Conservation (phyloP, 805 yeast genomes). For the Trichomonascus vanleenenianus region DNA sequence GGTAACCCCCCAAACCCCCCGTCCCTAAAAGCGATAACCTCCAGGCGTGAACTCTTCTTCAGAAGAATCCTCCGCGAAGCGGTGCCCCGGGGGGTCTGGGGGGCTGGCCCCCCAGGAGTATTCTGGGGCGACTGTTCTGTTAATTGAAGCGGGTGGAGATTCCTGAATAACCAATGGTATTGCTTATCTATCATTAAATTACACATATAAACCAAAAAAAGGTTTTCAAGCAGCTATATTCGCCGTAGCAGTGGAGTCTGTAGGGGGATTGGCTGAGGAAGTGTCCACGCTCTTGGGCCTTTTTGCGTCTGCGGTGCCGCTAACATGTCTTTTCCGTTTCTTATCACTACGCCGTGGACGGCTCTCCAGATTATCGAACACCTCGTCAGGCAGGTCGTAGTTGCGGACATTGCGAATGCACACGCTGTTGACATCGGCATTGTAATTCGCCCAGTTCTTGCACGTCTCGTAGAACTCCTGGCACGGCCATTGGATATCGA, state of each 20-base stretch:
- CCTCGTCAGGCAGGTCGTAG: conserved; percentile 76
- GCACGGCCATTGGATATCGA: conserved; percentile 86
- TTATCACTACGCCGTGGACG: conserved; percentile 59
- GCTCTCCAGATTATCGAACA: conserved; percentile 68
- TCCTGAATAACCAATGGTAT: no score
- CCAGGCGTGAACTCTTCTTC: no score
- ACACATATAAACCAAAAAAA: background rate
- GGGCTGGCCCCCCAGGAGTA: no score
- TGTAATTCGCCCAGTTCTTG: conserved; percentile 61
- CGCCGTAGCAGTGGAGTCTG: no score
- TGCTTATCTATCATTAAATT: conserved; percentile 1
- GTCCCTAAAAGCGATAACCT: no score
- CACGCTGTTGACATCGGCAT: conserved; percentile 51
- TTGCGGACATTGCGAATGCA: conserved; percentile 63
- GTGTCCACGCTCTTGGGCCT: conserved; percentile 10
- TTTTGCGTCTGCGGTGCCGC: conserved; percentile 3
- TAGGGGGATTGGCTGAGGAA: background rate
- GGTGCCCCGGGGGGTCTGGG: no score
- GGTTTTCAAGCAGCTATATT: no score
- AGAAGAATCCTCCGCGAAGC: no score
- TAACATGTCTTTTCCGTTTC: conserved; percentile 36
- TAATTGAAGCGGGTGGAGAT: no score
- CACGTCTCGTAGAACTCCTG: conserved; percentile 79
- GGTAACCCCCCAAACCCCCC: no score
- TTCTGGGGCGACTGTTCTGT: no score